Conservation (phyloP, 306 rosid species). For the Quercus suber region DNA sequence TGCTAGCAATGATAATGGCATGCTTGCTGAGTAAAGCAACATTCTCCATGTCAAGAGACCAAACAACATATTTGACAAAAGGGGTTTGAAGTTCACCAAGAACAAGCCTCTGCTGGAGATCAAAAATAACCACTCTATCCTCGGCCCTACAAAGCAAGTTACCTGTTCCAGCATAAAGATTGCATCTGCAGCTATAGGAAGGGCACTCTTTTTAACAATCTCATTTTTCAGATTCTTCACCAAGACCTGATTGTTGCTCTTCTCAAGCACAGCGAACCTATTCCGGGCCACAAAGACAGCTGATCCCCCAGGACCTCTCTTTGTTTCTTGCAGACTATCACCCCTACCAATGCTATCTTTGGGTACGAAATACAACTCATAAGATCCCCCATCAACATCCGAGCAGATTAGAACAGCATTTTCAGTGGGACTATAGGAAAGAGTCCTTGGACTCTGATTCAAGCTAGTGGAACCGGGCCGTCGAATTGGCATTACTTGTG, state of each 20-base stretch:
- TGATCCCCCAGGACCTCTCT: conserved; percentile 89
- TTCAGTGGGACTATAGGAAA: conserved; percentile 79
- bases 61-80: conserved; percentile 72
- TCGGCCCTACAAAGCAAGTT: conserved; percentile 83
- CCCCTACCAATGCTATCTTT: conserved; percentile 75
- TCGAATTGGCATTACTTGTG: conserved; percentile 80
- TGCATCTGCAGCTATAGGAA: conserved; percentile 74
- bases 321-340: conserved; percentile 75
- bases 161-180: conserved; percentile 87
- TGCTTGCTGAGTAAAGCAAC: conserved; percentile 96
- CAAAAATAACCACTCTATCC: conserved; percentile 78
- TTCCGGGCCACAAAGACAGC: conserved; percentile 90
- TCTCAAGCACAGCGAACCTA: conserved; percentile 92
- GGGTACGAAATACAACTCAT: conserved; percentile 79
- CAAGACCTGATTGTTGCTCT: conserved; percentile 61
- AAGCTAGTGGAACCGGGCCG: conserved; percentile 73
- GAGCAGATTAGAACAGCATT: conserved; percentile 88
- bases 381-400: conserved; percentile 86
- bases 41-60: conserved; percentile 88
- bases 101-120: conserved; percentile 73
- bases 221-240: conserved; percentile 77
- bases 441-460: conserved; percentile 87
- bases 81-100: conserved; percentile 89
- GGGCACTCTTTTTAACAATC: conserved; percentile 62
- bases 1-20: conserved; percentile 78